These are phyloP conservation scores for Eimeria necatrix DNA, from an alignment of 169 alveolate species.

Conservation along the genomic window DNA sequence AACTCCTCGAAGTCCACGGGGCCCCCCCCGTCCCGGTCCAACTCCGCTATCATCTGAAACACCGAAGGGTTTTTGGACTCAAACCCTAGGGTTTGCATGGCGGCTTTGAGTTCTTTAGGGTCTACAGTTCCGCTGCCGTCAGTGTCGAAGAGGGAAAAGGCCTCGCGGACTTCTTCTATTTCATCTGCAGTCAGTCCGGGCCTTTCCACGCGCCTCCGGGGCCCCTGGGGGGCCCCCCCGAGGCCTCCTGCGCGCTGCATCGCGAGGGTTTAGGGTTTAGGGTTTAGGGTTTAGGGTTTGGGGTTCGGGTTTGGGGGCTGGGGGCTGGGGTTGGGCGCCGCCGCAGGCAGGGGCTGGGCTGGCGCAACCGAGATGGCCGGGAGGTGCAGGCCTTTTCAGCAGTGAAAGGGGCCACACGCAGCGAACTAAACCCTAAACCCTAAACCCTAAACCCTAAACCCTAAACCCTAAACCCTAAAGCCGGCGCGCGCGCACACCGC, in stretches of 20 bases:
- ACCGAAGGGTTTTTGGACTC: constrained; percentile 99
- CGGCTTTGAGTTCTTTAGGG: constrained; percentile 99
- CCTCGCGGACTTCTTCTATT: constrained; percentile 98
- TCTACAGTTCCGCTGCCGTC: constrained; percentile 99
- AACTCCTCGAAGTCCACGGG: constrained; percentile 98
- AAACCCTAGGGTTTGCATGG: constrained; percentile 99
- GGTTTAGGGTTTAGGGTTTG: too few species aligned
- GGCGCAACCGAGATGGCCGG: too few species aligned
- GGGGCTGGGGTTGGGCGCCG: too few species aligned
- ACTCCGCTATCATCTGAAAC: constrained; percentile 98
- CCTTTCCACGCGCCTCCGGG: constrained; percentile 77
- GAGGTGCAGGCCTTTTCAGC: too few species aligned
- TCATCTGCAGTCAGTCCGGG: constrained; percentile 94
- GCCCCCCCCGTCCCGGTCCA: constrained; percentile 97
- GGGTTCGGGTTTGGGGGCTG: too few species aligned
- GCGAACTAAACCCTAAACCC: too few species aligned
- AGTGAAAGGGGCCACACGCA: too few species aligned
- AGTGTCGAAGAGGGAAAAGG: constrained; percentile 99
- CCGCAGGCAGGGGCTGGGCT: too few species aligned
- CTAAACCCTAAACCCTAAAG: too few species aligned
- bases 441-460: too few species aligned
- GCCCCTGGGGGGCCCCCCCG: constrained; percentile 67
- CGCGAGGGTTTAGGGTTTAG: background rate
- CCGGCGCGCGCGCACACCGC: too few species aligned
- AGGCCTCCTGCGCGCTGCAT: constrained; percentile 69